Conservation (phyloP, 495 filamentous ascomycete genomes). For the Trichoderma parareesei region DNA sequence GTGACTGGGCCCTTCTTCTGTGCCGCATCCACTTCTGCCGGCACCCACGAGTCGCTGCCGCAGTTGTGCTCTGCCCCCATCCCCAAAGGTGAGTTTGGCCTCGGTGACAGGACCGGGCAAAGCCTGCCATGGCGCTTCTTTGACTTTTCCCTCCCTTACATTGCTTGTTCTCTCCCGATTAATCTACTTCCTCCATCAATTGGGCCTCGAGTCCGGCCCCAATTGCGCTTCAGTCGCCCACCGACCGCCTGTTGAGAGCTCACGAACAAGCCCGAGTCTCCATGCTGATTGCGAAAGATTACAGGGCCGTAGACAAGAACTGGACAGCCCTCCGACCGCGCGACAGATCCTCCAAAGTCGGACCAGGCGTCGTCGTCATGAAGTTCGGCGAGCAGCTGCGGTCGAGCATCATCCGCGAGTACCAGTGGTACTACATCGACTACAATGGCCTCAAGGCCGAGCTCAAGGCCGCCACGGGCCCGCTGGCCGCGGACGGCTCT, state of each 20-base stretch:
- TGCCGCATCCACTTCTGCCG: not conserved
- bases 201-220: not conserved
- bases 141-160: not conserved
- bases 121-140: not conserved
- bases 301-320: constrained; percentile 28
- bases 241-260: not conserved
- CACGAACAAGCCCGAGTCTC: not conserved
- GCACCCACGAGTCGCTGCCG: too few relatives aligned
- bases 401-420: constrained; percentile 88
- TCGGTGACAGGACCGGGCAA: not conserved
- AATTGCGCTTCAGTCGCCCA: not conserved
- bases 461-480: constrained; percentile 65
- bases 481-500: constrained; percentile 29
- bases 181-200: not conserved
- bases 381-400: constrained; percentile 97
- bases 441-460: constrained; percentile 89
- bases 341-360: constrained; percentile 21
- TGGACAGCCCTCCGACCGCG: constrained; percentile 23
- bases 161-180: not conserved
- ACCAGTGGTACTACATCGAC: constrained; percentile 92
- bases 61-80: not conserved
- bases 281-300: constrained; percentile 45
- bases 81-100: not conserved
- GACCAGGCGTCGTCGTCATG: constrained; percentile 41
- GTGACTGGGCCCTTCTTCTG: too few relatives aligned